These are phyloP conservation scores for Mycena pura DNA, from an alignment of 768 basidiomycete species.

Conservation along the genomic window DNA sequence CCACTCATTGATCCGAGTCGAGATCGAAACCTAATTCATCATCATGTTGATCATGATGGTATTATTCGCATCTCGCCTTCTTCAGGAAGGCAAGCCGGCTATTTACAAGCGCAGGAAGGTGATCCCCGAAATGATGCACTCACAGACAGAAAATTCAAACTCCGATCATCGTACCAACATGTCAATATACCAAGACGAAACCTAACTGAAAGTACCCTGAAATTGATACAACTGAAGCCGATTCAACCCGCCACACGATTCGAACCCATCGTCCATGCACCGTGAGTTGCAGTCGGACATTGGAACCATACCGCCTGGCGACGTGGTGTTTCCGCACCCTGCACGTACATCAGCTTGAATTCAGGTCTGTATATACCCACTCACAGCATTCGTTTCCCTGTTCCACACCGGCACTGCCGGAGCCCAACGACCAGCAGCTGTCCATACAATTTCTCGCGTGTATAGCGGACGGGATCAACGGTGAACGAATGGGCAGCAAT, in stretches of 20 bases:
- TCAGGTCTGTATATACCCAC: background rate
- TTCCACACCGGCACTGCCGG: background rate
- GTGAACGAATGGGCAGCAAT: background rate
- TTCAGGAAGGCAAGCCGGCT: too few species aligned
- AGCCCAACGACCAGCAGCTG: background rate
- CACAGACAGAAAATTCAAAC: too few species aligned
- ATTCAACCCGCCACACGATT: background rate
- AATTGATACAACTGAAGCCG: background rate
- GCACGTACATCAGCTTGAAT: background rate
- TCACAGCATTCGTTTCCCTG: background rate
- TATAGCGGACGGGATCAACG: background rate
- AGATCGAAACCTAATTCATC: too few species aligned
- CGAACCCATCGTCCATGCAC: background rate
- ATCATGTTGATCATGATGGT: too few species aligned
- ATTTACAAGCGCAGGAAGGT: too few species aligned
- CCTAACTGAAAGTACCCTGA: background rate
- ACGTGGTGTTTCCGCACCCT: background rate
- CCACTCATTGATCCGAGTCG: too few species aligned
- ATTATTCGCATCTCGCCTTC: too few species aligned
- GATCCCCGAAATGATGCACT: too few species aligned
- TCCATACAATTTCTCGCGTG: background rate
- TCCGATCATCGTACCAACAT: background rate
- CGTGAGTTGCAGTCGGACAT: background rate
- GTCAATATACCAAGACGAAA: background rate
- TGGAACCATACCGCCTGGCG: background rate